These are phyloP conservation scores for Sistotremastrum suecicum DNA, from an alignment of 768 basidiomycete genomes.

Conservation along the genomic window DNA sequence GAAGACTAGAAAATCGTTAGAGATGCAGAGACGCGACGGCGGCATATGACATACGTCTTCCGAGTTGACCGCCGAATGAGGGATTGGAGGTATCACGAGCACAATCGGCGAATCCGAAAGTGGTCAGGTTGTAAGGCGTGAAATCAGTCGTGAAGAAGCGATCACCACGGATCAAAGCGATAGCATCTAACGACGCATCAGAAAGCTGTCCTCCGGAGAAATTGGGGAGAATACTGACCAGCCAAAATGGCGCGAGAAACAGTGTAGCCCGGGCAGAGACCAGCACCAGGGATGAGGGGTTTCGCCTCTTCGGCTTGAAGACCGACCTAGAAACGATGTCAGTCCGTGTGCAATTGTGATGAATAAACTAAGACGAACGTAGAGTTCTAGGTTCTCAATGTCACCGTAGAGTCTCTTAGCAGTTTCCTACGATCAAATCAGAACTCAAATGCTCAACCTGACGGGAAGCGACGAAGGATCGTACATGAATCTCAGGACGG, in stretches of 20 bases:
- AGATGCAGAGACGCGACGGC: not conserved
- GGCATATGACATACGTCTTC: conserved; percentile 21
- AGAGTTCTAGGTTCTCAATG: conserved; percentile 69
- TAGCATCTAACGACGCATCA: conserved; percentile 32
- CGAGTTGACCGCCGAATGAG: conserved; percentile 63
- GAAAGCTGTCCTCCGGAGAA: not conserved
- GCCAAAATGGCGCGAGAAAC: conserved; percentile 74
- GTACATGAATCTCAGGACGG: conserved; percentile 11
- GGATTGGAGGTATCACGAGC: conserved; percentile 50
- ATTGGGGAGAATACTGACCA: conserved; percentile 1
- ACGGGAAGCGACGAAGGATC: not conserved
- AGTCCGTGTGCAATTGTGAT: not conserved
- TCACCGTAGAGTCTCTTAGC: conserved; percentile 55
- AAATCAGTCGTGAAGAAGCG: conserved; percentile 65
- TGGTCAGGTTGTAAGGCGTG: conserved; percentile 62
- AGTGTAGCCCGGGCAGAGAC: conserved; percentile 72
- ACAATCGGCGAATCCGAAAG: conserved; percentile 69
- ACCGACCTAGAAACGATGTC: conserved; percentile 29
- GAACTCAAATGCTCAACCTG: not conserved
- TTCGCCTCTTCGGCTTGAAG: conserved; percentile 66
- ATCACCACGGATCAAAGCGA: conserved; percentile 64
- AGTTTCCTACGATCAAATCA: conserved; percentile 15
- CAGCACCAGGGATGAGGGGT: conserved; percentile 47
- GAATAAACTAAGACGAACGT: conserved; percentile 33
- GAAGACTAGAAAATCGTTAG: conserved; percentile 24